Evolutionary conservation across 345 rosid genomes (phyloP), one percentile per base, ranked within the genome.

Genomic region (Pelargonium nanum): DNA sequence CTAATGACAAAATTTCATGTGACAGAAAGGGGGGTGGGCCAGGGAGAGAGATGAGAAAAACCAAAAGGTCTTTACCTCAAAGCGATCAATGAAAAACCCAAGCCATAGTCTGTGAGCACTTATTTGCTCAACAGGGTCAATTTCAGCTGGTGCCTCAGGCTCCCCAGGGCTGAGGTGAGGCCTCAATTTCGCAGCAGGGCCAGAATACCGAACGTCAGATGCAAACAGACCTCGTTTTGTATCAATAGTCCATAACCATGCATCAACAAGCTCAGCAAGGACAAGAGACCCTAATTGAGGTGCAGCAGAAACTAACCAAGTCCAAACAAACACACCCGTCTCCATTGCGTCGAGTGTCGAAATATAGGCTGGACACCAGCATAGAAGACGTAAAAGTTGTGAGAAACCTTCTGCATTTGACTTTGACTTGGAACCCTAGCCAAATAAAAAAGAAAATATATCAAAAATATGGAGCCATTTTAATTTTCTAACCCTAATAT

Each of bases 291-390:
- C 99, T 61, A 88, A 75, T 74, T 85, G 88, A 10, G 99, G 96
- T 69, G 99, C 96, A 63, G 97, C 90, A 65, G 99, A 87, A 74
- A 94, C 97, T 76, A 94, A 73, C 99, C 99, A 94, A 60, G 97
- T 88, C 99, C 99, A 94, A 64, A 88, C 81, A 70, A 90, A 94
- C 74, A 90, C 86, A 55, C 99, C 97, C 56, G 96, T 88, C 72
- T 90, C 99, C 97, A 94, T 88, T 52, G 92, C 96, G 72, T 90
- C 95, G 45, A 85, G 88, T 26, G 92, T 85, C 57, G 92, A 88
- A 70, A 94, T 83, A 80, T 86, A 94, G 32, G 99, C 99, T 57
- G 99, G 99, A 82, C 92, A 94, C 99, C 97, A 94, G 75, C 99
- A 94, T 64, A 94, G 93, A 68, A 94, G 96, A 64, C 96, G 94